Evolutionary conservation across 2,329 filamentous ascomycete genomes (phyloP).

Genomic region (Venturia effusa): DNA sequence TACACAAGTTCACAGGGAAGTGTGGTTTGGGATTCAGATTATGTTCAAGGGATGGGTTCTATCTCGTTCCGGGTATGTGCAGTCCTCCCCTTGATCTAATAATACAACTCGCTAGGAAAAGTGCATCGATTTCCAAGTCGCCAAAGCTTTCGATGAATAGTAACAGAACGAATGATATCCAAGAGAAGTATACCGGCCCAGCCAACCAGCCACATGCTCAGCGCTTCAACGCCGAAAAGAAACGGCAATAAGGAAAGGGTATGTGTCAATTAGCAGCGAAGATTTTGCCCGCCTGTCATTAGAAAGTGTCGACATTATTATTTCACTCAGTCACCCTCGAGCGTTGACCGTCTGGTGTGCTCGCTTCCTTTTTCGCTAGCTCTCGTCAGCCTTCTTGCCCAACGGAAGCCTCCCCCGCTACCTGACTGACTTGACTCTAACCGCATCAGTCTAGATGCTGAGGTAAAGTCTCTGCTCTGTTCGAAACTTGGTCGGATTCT

Average conservation of each 20-base stretch:
- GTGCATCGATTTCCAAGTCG: not conserved
- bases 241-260: not conserved
- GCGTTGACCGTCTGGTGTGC: not conserved
- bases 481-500: constrained; percentile 75
- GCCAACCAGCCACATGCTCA: not conserved
- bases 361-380: constrained; percentile 8
- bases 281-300: constrained; percentile 3
- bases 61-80: not conserved
- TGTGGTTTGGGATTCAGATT: not conserved
- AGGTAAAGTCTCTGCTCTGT: constrained; percentile 81
- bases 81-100: not conserved
- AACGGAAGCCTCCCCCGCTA: not conserved
- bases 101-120: not conserved
- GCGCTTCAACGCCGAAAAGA: constrained; percentile 2
- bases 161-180: constrained; percentile 4
- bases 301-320: constrained; percentile 5
- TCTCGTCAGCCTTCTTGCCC: constrained; percentile 8
- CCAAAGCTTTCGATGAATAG: not conserved
- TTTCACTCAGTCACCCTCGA: not conserved
- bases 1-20: too few species aligned
- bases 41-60: not conserved
- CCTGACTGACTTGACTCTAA: constrained; percentile 45
- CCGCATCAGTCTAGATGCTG: constrained; percentile 70
- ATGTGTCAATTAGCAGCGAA: constrained; percentile 1
- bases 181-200: not conserved